Evolutionary conservation across 2,329 filamentous ascomycete species (phyloP).

Genomic region (Rugonectria rugulosa): DNA sequence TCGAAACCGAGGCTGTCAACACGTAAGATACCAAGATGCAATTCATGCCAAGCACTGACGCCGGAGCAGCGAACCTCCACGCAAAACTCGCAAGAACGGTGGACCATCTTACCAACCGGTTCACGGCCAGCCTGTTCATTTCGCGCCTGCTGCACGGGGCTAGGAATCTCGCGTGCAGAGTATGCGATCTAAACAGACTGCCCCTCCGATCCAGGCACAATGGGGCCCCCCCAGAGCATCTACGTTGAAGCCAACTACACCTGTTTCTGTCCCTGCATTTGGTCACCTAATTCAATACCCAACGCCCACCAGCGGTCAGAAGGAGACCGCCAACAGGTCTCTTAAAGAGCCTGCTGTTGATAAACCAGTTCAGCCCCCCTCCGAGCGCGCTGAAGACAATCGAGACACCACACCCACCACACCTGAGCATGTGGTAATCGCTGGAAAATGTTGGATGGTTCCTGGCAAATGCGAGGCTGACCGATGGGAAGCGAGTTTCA

Average conservation of each 20-base stretch:
- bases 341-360: not conserved
- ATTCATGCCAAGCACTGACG: not conserved
- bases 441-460: not conserved
- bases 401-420: not conserved
- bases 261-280: not conserved
- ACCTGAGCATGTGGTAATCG: not conserved
- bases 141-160: constrained; percentile 20
- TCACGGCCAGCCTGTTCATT: not conserved
- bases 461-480: constrained; percentile 19
- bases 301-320: not conserved
- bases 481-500: constrained; percentile 21
- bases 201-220: not conserved
- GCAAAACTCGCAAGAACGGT: constrained; percentile 9
- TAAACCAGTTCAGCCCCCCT: not conserved
- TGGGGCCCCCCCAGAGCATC: constrained; percentile 13
- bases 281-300: not conserved
- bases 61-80: not conserved
- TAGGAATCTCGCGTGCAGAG: constrained; percentile 23
- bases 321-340: not conserved
- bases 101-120: not conserved
- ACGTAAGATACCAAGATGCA: not conserved
- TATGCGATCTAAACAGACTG: not conserved
- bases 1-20: not conserved
- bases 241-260: not conserved
- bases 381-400: too few relatives aligned